Evolutionary conservation across 2,329 filamentous ascomycete species (phyloP).

Genomic region (Diplodia seriata): DNA sequence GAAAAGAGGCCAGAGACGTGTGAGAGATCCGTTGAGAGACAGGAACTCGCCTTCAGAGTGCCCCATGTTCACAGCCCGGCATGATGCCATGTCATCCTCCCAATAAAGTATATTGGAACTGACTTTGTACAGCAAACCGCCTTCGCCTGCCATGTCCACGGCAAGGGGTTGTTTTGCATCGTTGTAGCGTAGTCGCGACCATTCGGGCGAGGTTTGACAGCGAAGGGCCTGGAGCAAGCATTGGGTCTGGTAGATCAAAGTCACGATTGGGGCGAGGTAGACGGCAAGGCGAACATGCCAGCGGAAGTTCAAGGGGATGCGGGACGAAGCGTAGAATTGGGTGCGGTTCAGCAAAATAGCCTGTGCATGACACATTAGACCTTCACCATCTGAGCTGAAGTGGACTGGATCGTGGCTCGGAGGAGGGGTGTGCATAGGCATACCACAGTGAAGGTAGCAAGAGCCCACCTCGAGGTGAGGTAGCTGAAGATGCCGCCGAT

Average conservation of each 20-base stretch:
- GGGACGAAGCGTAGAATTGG: slow-evolving; percentile 88
- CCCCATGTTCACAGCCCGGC: slow-evolving; percentile 74
- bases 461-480: slow-evolving; percentile 88
- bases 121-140: slow-evolving; percentile 72
- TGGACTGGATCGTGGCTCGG: neutral
- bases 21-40: slow-evolving; percentile 77
- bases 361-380: slow-evolving; percentile 45
- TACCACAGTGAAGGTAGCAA: slow-evolving; percentile 82
- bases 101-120: slow-evolving; percentile 76
- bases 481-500: slow-evolving; percentile 90
- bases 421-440: slow-evolving; percentile 37
- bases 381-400: neutral
- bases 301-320: slow-evolving; percentile 76
- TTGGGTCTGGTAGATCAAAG: slow-evolving; percentile 73
- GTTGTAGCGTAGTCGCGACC: slow-evolving; percentile 56
- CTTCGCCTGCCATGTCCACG: slow-evolving; percentile 63
- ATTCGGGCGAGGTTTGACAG: slow-evolving; percentile 75
- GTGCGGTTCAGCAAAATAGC: slow-evolving; percentile 89
- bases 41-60: slow-evolving; percentile 55
- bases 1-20: slow-evolving; percentile 77
- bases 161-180: slow-evolving; percentile 50
- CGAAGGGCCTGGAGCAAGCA: slow-evolving; percentile 82
- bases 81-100: slow-evolving; percentile 76
- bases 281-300: slow-evolving; percentile 75
- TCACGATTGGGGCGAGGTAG: slow-evolving; percentile 72